Base-by-base conservation (phyloP, 352 stramenopile species). In the Globisporangium abappressorium region DNA sequence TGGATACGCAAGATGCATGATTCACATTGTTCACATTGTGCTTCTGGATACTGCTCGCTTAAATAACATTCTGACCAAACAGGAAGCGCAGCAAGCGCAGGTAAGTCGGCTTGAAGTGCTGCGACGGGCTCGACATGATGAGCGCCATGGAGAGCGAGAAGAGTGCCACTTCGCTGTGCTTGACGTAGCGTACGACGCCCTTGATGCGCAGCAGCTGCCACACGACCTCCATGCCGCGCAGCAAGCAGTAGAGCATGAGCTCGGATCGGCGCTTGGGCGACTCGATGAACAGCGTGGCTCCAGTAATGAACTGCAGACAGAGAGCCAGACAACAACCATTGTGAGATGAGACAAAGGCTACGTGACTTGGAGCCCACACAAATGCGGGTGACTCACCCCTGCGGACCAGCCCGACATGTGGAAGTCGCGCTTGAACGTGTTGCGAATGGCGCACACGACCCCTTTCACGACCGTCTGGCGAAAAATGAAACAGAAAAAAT, bases 41-140 rank as follows among this genome's bases (percentile, higher is more conserved):
- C 24, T 22, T 20, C 28, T 20, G 8, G 33, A 12, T 34, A 36
- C 18, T 22, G 53, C 53, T 58, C 28, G 30, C 24, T 62, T 86
- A 91, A 79, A 91, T 87, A 78, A 82, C 84, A 65, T 87, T 74
- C 56, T 73, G 76, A 30, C 87, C 87, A 74, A 95, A 95, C 73
- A 93, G 75, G 69, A 95, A 95, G 30, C 83, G 80, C 59, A 93
- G 61, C 58, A 93, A 88, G 43, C 76, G 72, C 36, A 91, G 73
- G 65, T 95, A 93, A 33, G 87, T 93, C 20, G 85, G 82, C 71
- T 95, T 95, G 70, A 95, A 91, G 72, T 92, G 80, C 65, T 80
- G 70, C 2, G 85, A 64, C 24, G 85, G 85, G 30, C 78, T 85
- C 33, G 85, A 91, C 85, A 93, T 92, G 71, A 93, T 93, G 47